These are phyloP conservation scores for Jamesozyma gamospora DNA, from an alignment of 805 yeast genomes.

Conservation along the genomic window DNA sequence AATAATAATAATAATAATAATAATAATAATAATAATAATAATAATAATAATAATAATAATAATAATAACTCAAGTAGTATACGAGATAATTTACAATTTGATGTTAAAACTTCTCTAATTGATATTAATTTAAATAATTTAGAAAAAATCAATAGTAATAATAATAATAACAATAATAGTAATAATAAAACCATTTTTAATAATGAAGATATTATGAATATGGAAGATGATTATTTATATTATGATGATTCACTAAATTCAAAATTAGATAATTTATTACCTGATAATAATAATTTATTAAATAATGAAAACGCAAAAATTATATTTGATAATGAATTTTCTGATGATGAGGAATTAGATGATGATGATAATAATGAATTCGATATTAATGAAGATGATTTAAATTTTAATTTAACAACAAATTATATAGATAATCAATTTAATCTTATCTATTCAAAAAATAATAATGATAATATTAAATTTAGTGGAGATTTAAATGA, in stretches of 20 bases:
- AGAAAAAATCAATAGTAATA: no score
- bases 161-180: no score
- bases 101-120: constrained; percentile 12
- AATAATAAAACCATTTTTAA: not conserved
- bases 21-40: not conserved
- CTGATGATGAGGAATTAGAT: constrained; percentile 18
- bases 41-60: not conserved
- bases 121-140: constrained; percentile 1
- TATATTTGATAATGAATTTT: constrained; percentile 25
- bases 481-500: not conserved
- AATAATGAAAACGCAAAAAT: constrained; percentile 24
- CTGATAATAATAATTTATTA: constrained; percentile 18
- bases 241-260: constrained; percentile 14
- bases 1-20: no score
- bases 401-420: not conserved
- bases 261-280: constrained; percentile 17
- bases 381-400: constrained; percentile 3
- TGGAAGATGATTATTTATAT: constrained; percentile 9
- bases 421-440: not conserved
- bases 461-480: not conserved
- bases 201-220: constrained; percentile 4
- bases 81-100: constrained; percentile 2
- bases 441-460: not conserved
- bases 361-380: constrained; percentile 3
- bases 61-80: not conserved